Conservation (phyloP, 176 grass and related monocot genomes). For the Hyparrhenia diplandra region DNA sequence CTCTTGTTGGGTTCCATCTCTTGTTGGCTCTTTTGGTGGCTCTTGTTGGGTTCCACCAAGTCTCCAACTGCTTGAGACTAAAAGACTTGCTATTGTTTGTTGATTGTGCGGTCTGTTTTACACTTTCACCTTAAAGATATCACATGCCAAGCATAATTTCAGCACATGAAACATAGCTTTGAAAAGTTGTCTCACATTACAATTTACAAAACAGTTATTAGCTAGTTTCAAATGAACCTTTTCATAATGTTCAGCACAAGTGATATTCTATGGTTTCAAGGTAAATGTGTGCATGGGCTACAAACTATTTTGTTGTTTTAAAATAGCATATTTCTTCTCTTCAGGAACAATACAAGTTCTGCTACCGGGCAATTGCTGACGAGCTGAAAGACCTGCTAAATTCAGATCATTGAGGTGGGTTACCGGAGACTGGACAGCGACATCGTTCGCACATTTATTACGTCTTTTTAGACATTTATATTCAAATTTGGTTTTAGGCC, state of each 20-base stretch:
- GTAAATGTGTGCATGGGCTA: not conserved
- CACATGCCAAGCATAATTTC: not conserved
- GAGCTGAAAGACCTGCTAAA: constrained; percentile 70
- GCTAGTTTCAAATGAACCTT: not conserved
- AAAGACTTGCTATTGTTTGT: not conserved
- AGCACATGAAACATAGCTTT: no score
- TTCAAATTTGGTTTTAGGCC: no score
- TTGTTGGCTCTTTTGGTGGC: no score
- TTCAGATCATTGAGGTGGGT: constrained; percentile 37
- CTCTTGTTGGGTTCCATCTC: not conserved
- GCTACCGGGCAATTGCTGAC: constrained; percentile 73
- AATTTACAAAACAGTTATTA: not conserved
- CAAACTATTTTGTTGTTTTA: not conserved
- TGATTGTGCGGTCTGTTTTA: not conserved
- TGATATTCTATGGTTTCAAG: not conserved
- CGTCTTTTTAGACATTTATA: no score
- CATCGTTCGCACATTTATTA: not conserved
- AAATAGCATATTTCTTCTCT: constrained; percentile 32
- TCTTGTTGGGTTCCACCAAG: not conserved
- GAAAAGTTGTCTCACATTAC: not conserved
- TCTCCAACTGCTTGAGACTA: not conserved
- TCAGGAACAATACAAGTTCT: constrained; percentile 89
- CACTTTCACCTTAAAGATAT: not conserved
- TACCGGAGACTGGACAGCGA: not conserved
- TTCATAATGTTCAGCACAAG: not conserved